These are phyloP conservation scores for Umbelopsis isabellina DNA, from an alignment of 192 early-diverging fungal genomes.

Conservation along the genomic window DNA sequence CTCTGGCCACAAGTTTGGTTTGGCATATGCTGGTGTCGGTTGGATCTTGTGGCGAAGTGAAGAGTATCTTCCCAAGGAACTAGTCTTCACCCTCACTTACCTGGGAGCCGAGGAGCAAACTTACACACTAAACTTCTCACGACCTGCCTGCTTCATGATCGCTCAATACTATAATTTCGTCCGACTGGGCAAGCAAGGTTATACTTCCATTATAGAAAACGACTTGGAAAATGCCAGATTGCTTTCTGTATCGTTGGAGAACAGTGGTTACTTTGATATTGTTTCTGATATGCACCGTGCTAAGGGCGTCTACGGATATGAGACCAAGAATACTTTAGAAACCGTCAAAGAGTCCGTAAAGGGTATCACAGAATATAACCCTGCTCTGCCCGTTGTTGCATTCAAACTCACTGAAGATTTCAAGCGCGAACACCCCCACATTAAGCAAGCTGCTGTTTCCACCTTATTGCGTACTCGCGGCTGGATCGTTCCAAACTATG, in stretches of 20 bases:
- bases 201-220: slow-evolving; percentile 59
- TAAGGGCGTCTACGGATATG: slow-evolving; percentile 48
- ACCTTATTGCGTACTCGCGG: slow-evolving; percentile 56
- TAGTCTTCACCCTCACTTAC: slow-evolving; percentile 71
- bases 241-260: slow-evolving; percentile 57
- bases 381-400: slow-evolving; percentile 64
- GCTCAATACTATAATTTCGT: slow-evolving; percentile 84
- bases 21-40: slow-evolving; percentile 69
- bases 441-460: slow-evolving; percentile 58
- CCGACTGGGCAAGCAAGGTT: slow-evolving; percentile 67
- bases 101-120: slow-evolving; percentile 65
- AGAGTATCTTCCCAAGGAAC: slow-evolving; percentile 60
- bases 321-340: neutral
- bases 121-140: slow-evolving; percentile 80
- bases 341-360: neutral
- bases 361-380: slow-evolving; percentile 47
- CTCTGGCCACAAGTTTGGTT: slow-evolving; percentile 75
- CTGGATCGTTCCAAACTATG: slow-evolving; percentile 67
- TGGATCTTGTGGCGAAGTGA: slow-evolving; percentile 68
- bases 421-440: slow-evolving; percentile 48
- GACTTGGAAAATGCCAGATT: slow-evolving; percentile 60
- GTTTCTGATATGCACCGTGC: slow-evolving; percentile 65
- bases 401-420: slow-evolving; percentile 65
- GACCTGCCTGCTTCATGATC: slow-evolving; percentile 71
- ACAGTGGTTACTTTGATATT: slow-evolving; percentile 61